A percentile compares a stretch with the other conserved stretches of the same genome.
These are phyloP conservation scores for Pseudogymnoascus sp. DNA, from an alignment of 2,329 filamentous ascomycete genomes.

Conservation along the genomic window DNA sequence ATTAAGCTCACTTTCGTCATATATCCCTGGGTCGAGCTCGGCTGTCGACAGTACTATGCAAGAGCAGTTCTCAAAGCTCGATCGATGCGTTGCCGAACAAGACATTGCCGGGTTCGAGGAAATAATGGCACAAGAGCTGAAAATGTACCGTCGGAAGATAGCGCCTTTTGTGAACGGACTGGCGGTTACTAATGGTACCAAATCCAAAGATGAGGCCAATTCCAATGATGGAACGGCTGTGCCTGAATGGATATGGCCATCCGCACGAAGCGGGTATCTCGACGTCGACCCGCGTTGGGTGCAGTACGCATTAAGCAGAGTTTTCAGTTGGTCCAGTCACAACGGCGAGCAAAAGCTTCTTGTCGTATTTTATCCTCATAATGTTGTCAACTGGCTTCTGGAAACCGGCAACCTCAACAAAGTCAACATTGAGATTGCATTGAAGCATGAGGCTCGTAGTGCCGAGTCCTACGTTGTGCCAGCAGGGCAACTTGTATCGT, in stretches of 20 bases:
- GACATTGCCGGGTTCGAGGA: conserved; percentile 34
- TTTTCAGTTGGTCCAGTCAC: conserved; percentile 31
- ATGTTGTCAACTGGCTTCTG: conserved; percentile 49
- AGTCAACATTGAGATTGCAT: conserved; percentile 49
- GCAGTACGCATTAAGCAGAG: conserved; percentile 41
- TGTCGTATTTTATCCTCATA: conserved; percentile 39
- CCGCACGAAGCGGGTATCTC: conserved; percentile 23
- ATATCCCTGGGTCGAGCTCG: conserved; percentile 21
- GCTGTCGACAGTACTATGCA: conserved; percentile 14
- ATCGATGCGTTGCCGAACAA: conserved; percentile 29
- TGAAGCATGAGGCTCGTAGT: conserved; percentile 38
- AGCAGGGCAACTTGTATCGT: conserved; percentile 52
- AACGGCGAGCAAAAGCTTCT: conserved; percentile 20
- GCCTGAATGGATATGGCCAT: conserved; percentile 36
- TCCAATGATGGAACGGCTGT: conserved; percentile 23
- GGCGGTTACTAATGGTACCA: neutral
- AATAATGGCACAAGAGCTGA: conserved; percentile 30
- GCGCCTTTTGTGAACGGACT: neutral
- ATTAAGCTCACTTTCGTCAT: conserved; percentile 13
- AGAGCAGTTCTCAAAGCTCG: conserved; percentile 21
- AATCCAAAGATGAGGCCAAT: neutral
- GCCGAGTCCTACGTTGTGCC: conserved; percentile 36
- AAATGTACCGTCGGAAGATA: conserved; percentile 17
- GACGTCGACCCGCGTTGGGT: conserved; percentile 58
- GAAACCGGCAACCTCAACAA: conserved; percentile 52